Evolutionary conservation across 495 filamentous ascomycete genomes (phyloP), one percentile per base, ranked within the genome.

Genomic region (Neurospora sp.): DNA sequence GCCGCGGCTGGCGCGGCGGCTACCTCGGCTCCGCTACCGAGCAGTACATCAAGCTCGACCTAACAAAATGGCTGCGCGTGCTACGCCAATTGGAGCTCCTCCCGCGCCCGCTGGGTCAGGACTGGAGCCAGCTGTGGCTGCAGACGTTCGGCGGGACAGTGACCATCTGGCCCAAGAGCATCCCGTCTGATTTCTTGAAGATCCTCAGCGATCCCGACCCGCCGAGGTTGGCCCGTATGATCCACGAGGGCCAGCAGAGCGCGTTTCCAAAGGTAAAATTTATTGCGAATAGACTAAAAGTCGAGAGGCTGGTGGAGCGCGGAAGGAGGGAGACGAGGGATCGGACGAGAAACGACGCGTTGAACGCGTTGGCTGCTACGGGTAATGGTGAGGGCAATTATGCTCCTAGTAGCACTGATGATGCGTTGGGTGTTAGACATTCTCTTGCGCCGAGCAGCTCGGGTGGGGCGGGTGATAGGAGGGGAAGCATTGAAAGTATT

Each of bases 61-160:
- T 98, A 61, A 94, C 91, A 75, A 98, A 98, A 84, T 99, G 95
- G 94, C 88, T 99, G 27, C 94, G 94, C 78, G 93, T 98, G 0
- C 87, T 98, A 35, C 90, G 94, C 4, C 94, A 98, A 78, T 84
- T 98, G 0, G 96, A 99, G 77, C 86, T 99, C 8, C 88, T 99
- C 0, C 96, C 96, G 8, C 89, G 96, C 0, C 93, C 92, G 0
- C 76, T 98, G n/a, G 94, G 93, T 10, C 95, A 98, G 80, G 96
- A 99, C 79, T 99, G 96, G 96, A 92, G 89, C 70, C 91, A 95
- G 80, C 90, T 99, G 41, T 98, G 94, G 92, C 87, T 99, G 39
- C 96, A 99, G 80, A 90, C 91, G 73, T 98, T 98, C 84, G 92
- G 90, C 73, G 96, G 96, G 45, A 98, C 93, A 20, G 91, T 98